phyloP scores from a whole-genome alignment of 805 yeast genomes.

The Sungouiozyma intestinalis region DNA sequence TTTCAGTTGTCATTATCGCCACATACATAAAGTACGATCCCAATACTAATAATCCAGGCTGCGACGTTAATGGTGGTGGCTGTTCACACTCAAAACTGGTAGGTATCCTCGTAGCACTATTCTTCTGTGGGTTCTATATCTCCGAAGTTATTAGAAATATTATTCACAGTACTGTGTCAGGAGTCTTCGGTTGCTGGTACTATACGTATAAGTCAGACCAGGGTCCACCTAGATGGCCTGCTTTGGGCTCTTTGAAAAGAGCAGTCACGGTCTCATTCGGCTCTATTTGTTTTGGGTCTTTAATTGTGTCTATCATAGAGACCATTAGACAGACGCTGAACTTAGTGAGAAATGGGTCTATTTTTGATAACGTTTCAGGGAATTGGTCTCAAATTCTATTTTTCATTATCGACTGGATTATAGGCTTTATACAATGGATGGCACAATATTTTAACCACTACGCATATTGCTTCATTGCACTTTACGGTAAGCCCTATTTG shows the following conservation, averaged over 20 bases:
- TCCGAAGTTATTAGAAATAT: conserved; percentile 75
- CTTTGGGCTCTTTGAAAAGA: conserved; percentile 67
- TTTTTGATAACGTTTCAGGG: conserved; percentile 35
- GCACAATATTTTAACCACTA: conserved; percentile 82
- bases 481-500: conserved; percentile 73
- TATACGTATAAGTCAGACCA: conserved; percentile 65
- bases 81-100: conserved; percentile 52
- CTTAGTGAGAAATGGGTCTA: conserved; percentile 35
- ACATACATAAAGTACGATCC: conserved; percentile 71
- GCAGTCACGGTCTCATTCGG: conserved; percentile 84
- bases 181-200: conserved; percentile 88
- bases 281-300: conserved; percentile 76
- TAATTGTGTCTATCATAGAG: conserved; percentile 63
- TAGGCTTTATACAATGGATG: conserved; percentile 65
- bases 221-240: conserved; percentile 72
- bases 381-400: conserved; percentile 44
- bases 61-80: conserved; percentile 40
- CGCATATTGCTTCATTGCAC: conserved; percentile 77
- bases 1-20: conserved; percentile 59
- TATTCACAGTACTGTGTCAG: conserved; percentile 72
- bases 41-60: conserved; percentile 39
- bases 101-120: conserved; percentile 60
- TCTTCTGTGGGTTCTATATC: conserved; percentile 75
- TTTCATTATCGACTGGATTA: conserved; percentile 45
- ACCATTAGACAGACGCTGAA: conserved; percentile 47